phyloP scores from a whole-genome alignment of 2,329 filamentous ascomycete genomes.

The Xylaria sp. region DNA sequence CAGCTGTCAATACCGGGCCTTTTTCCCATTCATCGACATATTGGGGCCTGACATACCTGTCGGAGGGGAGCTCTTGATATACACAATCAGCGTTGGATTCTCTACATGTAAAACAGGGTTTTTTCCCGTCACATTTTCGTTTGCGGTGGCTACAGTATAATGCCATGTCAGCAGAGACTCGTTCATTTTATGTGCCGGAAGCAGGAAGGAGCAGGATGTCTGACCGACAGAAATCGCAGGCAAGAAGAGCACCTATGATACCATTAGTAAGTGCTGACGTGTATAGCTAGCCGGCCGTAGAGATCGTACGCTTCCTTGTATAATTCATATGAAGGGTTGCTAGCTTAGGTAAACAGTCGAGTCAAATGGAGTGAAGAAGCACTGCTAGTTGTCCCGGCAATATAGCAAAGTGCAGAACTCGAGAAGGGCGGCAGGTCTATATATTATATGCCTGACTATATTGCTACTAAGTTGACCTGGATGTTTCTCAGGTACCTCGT shows the following conservation, averaged over 20 bases:
- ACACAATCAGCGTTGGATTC: constrained; percentile 53
- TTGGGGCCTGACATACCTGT: constrained; percentile 41
- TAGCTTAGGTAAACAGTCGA: constrained; percentile 1
- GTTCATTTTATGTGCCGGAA: background rate
- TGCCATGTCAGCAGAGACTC: constrained; percentile 32
- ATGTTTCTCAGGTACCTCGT: constrained; percentile 19
- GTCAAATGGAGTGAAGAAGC: background rate
- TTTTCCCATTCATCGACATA: background rate
- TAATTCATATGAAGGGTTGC: constrained; percentile 47
- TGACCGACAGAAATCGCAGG: constrained; percentile 54
- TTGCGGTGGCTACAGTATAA: constrained; percentile 49
- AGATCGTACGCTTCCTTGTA: constrained; percentile 50
- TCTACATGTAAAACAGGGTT: constrained; percentile 52
- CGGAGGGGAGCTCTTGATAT: constrained; percentile 53
- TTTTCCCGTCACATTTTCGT: constrained; percentile 52
- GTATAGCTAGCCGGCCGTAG: constrained; percentile 15
- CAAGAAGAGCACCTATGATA: constrained; percentile 51
- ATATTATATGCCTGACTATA: constrained; percentile 7
- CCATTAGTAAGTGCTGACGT: constrained; percentile 36
- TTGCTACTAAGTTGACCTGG: constrained; percentile 9
- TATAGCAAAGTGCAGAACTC: background rate
- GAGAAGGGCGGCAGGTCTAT: constrained; percentile 7
- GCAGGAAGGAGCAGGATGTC: constrained; percentile 10
- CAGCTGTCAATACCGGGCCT: constrained; percentile 21
- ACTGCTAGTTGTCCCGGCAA: background rate